phyloP scores from a whole-genome alignment of 257 asterid genomes.

The Capsicum chinense region DNA sequence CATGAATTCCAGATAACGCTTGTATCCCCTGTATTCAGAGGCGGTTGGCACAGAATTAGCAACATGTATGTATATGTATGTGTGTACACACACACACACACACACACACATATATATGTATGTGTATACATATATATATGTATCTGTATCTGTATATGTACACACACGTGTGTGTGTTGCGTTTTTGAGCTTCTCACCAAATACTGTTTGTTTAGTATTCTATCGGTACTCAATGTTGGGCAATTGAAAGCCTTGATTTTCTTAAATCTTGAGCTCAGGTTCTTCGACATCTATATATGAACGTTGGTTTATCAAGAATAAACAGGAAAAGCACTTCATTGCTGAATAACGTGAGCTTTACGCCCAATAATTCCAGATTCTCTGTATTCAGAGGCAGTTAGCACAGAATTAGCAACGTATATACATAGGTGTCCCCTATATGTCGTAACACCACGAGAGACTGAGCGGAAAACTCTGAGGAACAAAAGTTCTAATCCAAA shows the following conservation, averaged over 20 bases:
- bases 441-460: neutral
- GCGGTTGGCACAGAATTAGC: neutral
- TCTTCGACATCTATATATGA: neutral
- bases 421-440: neutral
- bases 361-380: neutral
- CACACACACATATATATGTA: no score
- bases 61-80: no score
- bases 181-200: neutral
- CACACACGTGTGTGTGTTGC: no score
- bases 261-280: neutral
- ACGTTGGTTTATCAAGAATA: neutral
- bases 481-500: neutral
- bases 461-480: neutral
- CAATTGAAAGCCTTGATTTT: neutral
- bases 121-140: rapidly evolving
- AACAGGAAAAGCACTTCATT: neutral
- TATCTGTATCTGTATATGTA: no score
- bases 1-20: neutral
- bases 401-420: neutral
- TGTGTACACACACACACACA: no score
- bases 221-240: neutral
- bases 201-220: neutral
- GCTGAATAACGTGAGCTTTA: neutral
- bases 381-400: neutral
- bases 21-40: neutral